Evolutionary conservation across 2,329 filamentous ascomycete species (phyloP).

Genomic region (Colletotrichum tropicale): DNA sequence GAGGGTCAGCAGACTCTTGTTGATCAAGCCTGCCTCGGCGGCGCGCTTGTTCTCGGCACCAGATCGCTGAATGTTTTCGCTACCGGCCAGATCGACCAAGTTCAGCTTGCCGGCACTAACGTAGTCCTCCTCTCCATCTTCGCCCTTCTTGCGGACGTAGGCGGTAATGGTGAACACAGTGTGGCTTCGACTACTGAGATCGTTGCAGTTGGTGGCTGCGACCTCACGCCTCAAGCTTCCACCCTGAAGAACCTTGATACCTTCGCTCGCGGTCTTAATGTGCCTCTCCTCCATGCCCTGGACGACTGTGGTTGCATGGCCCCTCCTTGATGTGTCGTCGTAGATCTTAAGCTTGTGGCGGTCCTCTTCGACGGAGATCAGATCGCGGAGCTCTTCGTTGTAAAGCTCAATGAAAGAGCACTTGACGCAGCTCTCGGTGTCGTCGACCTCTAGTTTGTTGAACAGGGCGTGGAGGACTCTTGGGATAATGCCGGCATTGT

Average conservation of each 20-base stretch:
- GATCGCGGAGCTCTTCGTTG: constrained; percentile 93
- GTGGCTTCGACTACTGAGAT: constrained; percentile 94
- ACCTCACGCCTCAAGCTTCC: constrained; percentile 95
- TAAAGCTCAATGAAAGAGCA: constrained; percentile 99
- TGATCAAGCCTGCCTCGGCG: constrained; percentile 93
- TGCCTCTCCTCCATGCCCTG: constrained; percentile 98
- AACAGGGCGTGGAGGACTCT: constrained; percentile 89
- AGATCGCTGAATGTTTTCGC: constrained; percentile 96
- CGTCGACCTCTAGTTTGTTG: constrained; percentile 78
- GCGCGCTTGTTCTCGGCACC: constrained; percentile 98
- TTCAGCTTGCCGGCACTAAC: constrained; percentile 94
- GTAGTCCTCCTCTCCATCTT: constrained; percentile 88
- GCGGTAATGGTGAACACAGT: constrained; percentile 97
- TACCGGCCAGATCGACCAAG: constrained; percentile 93
- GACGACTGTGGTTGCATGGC: constrained; percentile 84
- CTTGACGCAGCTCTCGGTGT: constrained; percentile 87
- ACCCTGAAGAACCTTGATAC: constrained; percentile 85
- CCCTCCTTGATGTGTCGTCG: constrained; percentile 86
- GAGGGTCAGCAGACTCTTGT: constrained; percentile 94
- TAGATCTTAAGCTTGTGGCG: constrained; percentile 89
- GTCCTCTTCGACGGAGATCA: constrained; percentile 80
- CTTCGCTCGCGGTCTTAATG: constrained; percentile 82
- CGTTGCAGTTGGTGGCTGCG: constrained; percentile 99
- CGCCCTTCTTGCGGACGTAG: constrained; percentile 80
- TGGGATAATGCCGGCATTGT: constrained; percentile 93